Base-by-base conservation (phyloP, 192 early-diverging fungal species). In the Kickxella alabastrina region DNA sequence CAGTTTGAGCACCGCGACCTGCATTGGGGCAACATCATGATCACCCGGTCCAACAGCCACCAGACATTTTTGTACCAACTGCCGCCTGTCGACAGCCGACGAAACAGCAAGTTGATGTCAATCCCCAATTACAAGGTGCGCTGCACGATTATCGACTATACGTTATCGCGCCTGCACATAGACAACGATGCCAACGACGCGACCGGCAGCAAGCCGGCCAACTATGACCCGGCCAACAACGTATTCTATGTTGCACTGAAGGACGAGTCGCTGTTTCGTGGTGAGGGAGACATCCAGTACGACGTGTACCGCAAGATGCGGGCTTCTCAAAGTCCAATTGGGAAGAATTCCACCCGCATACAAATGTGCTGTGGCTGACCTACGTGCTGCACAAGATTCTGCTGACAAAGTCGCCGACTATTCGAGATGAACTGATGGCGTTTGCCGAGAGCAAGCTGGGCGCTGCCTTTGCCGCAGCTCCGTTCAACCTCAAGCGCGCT, bases 271-370 rank as follows among this genome's bases (percentile, higher is more conserved):
- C 44, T 79, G 48, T 83, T 83, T 49, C 58, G 44, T 10, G 79
- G 80, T 10, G 31, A 79, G 43, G 84, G 85, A 17, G 86, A 88
- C 55, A 82, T 82, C 38, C 86, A 88, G 59, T 88, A 69, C 52
- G 86, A 88, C 22, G 80, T 88, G 28, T 88, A 88, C 40, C 71
- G 86, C 24, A 75, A 81, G 65, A 88, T 88, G 86, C 77, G 75
- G 23, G 57, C 1, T 61, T 61, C 35, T 54, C 73, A 17, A 53
- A 61, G 12, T 17, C 44, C 26, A 43, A 68, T 35, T 76, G 73
- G 73, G 54, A 63, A 4, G 73, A 58, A 0, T 76, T 68, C 27
- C 43, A 68, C 28, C 73, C 73, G 10, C 65, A 68, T 26, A 76
- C 73, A 24, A 76, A 76, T 31, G 73, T 76, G 3, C 45, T 68